Percentiles rank a stretch among this genome's conserved stretches.
Conservation (phyloP, 768 basidiomycete genomes). For the Lactarius pseudohatsudake region DNA sequence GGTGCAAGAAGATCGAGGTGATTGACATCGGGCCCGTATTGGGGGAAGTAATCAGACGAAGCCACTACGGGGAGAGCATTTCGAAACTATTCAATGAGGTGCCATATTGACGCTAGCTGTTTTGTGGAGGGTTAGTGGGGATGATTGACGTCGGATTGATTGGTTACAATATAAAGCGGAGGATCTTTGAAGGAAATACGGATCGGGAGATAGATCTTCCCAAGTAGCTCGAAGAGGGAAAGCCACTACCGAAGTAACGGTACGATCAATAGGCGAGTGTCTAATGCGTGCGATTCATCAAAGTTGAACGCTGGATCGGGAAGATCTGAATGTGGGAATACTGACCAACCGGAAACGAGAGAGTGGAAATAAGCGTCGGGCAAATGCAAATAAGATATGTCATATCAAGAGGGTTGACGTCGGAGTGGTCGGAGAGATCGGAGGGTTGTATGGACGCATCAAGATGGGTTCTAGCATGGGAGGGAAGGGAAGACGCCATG, state of each 20-base stretch:
- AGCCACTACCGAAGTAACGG: background rate
- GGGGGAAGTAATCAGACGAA: conserved; percentile 93
- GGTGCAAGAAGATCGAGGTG: conserved; percentile 81
- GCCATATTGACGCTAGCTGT: conserved; percentile 57
- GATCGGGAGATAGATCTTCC: conserved; percentile 6
- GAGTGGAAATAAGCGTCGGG: conserved; percentile 25
- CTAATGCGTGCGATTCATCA: conserved; percentile 19
- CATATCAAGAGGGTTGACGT: conserved; percentile 18
- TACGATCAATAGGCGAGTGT: conserved; percentile 6
- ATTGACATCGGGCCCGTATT: conserved; percentile 94
- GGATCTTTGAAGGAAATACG: background rate
- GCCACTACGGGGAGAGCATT: conserved; percentile 96
- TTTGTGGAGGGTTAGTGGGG: background rate
- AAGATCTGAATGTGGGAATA: conserved; percentile 22
- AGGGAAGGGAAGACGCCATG: conserved; percentile 2
- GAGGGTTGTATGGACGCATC: conserved; percentile 5
- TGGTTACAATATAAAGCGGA: conserved; percentile 1
- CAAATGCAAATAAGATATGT: background rate
- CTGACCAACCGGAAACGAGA: conserved; percentile 3
- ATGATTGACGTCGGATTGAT: conserved; percentile 4
- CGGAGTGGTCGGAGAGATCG: conserved; percentile 27
- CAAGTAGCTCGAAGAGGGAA: conserved; percentile 5
- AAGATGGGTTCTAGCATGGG: conserved; percentile 13
- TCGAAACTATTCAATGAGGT: conserved; percentile 88
- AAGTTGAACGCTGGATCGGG: conserved; percentile 22